Base-by-base conservation (phyloP, 495 filamentous ascomycete species). In the Penicillium canescens region DNA sequence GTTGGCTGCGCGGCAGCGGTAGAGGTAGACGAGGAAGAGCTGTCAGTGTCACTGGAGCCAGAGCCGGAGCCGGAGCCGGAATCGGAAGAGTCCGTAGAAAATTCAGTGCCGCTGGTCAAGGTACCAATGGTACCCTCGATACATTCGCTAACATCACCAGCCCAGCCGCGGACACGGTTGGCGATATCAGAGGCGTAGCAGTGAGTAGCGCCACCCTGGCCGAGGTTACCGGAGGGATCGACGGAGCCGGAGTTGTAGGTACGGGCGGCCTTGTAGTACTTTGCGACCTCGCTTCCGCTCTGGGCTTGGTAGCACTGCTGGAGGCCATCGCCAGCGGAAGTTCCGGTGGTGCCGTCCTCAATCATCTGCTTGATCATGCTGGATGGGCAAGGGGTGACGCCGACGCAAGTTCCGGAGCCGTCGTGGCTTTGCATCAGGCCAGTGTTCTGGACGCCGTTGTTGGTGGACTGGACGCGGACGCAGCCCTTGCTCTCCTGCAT, bases 401-500 rank as follows among this genome's bases (percentile, higher is more conserved):
- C 68, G 36, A 65, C 63, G 69, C 81, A 83, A 37, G 70, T 71
- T 3, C 61, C 74, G 2, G 51, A 49, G 42, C 81, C 81, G 38
- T 78, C 58, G 68, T 81, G 76, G 46, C 62, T 65, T 60, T 84
- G 81, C 80, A 84, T 82, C 6, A 84, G 65, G 40, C 81, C 81
- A 0, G 79, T 79, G 61, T 84, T 84, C 55, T n/a, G 42, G 50
- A 79, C 69, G 14, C 67, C 65, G 54, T 71, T 64, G 56, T 71
- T 63, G 40, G 78, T 78, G 14, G 78, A 77, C 1, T 67, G 70
- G n/a, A 69, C 77, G 38, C 79, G 75, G 24, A 80, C 81, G 62
- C 82, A 85, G 53, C 82, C 83, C 52, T 76, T 76, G 67, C 70
- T 76, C 57, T 86, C 82, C 63, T 86, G 82, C 71, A 86, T 78